Conservation (phyloP, 306 rosid genomes). For the Begonia loranthoides region DNA sequence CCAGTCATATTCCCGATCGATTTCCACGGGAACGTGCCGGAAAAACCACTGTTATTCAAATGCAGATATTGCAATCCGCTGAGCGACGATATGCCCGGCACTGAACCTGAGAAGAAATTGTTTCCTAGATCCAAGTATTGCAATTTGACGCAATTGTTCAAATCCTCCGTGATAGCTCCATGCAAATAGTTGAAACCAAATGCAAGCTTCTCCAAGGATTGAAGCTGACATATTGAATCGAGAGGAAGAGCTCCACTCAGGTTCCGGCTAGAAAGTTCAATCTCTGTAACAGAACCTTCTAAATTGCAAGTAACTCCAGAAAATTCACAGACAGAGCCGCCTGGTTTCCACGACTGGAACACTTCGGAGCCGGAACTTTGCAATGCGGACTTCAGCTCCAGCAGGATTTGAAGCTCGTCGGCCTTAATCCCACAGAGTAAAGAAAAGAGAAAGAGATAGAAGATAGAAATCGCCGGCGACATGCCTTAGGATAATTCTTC, state of each 20-base stretch:
- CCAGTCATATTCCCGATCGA: constrained; percentile 35
- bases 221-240: constrained; percentile 49
- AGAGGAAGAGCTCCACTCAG: constrained; percentile 51
- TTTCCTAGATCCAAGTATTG: constrained; percentile 55
- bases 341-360: constrained; percentile 34
- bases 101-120: constrained; percentile 39
- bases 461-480: constrained; percentile 21
- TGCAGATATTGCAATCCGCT: constrained; percentile 28
- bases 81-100: constrained; percentile 51
- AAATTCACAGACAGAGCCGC: constrained; percentile 27
- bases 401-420: constrained; percentile 37
- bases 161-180: constrained; percentile 24
- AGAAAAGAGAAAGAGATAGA: constrained; percentile 19
- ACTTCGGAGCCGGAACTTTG: constrained; percentile 5
- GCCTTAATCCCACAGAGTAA: constrained; percentile 18
- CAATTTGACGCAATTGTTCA: constrained; percentile 48
- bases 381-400: constrained; percentile 37
- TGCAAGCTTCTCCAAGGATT: constrained; percentile 36
- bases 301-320: constrained; percentile 45
- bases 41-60: constrained; percentile 44
- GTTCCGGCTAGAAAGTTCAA: constrained; percentile 31
- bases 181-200: constrained; percentile 41
- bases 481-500: constrained; percentile 12
- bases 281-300: constrained; percentile 22
- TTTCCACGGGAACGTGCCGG: constrained; percentile 72